A percentile compares a stretch with the other conserved stretches of the same genome.
Conservation (phyloP, 1,284 basidiomycete species). For the Cryptococcus hybrid region DNA sequence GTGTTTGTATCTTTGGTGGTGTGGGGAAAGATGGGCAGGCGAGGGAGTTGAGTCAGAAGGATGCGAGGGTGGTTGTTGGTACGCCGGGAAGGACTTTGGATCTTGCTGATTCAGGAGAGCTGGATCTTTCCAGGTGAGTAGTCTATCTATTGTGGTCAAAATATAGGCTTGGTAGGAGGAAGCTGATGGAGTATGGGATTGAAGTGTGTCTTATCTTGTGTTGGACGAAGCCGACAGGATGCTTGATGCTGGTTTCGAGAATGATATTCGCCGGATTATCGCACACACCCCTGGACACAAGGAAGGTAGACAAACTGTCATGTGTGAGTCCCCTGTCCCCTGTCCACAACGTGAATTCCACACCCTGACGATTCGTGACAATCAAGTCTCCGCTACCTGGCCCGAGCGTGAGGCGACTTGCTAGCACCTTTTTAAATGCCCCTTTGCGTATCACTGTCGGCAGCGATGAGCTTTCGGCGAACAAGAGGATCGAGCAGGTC, state of each 20-base stretch:
- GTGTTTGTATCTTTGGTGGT: slow-evolving; percentile 88
- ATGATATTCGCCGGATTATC: slow-evolving; percentile 93
- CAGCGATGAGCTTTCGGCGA: slow-evolving; percentile 91
- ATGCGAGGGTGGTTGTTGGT: slow-evolving; percentile 78
- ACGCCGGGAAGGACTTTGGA: slow-evolving; percentile 94
- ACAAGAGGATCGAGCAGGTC: slow-evolving; percentile 76
- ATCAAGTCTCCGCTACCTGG: slow-evolving; percentile 92
- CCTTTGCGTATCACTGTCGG: slow-evolving; percentile 93
- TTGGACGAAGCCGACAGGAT: slow-evolving; percentile 98
- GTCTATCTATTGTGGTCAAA: neutral
- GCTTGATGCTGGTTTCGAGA: slow-evolving; percentile 98
- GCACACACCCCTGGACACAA: slow-evolving; percentile 64
- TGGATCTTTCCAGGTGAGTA: slow-evolving; percentile 50
- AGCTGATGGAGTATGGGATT: neutral
- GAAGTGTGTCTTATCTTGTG: slow-evolving; percentile 82
- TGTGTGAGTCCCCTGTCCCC: slow-evolving; percentile 63
- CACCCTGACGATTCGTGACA: neutral
- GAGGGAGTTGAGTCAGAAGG: slow-evolving; percentile 58
- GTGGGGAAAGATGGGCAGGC: slow-evolving; percentile 85
- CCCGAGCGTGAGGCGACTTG: slow-evolving; percentile 95
- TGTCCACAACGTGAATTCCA: neutral
- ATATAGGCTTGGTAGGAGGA: neutral
- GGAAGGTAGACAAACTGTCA: slow-evolving; percentile 76
- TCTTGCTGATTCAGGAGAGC: slow-evolving; percentile 77
- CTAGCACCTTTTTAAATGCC: slow-evolving; percentile 79